These are phyloP conservation scores for Ceratocystis cubensis DNA, from an alignment of 2,329 filamentous ascomycete genomes.

Conservation along the genomic window DNA sequence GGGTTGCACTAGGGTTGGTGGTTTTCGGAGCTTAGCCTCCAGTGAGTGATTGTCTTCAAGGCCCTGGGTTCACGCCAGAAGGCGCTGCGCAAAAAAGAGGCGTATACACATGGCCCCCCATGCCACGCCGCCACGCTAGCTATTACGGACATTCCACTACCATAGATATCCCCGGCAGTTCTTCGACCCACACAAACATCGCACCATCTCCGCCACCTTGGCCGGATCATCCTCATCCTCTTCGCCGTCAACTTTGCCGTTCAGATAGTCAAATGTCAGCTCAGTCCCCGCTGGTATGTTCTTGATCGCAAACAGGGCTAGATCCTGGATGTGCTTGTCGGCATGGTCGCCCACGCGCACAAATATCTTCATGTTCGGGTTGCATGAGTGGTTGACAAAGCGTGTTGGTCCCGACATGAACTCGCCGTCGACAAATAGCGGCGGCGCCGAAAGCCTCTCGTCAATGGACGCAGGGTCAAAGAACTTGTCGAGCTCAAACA, in stretches of 20 bases:
- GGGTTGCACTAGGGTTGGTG: not conserved
- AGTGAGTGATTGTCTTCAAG: too few relatives aligned
- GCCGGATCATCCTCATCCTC: conserved; percentile 32
- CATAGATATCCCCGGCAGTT: conserved; percentile 61
- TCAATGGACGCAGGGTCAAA: conserved; percentile 44
- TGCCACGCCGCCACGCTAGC: not conserved
- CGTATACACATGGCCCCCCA: not conserved
- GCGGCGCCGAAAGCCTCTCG: conserved; percentile 40
- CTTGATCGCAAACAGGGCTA: conserved; percentile 60
- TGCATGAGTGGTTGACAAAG: conserved; percentile 74
- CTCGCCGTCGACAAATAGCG: conserved; percentile 56
- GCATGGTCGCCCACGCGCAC: conserved; percentile 66
- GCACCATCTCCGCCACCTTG: conserved; percentile 40
- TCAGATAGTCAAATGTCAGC: conserved; percentile 69
- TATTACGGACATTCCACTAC: conserved; percentile 29
- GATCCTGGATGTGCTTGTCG: conserved; percentile 60
- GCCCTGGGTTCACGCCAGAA: not conserved
- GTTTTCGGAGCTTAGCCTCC: too few relatives aligned
- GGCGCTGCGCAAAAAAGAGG: not conserved
- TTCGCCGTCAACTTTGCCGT: conserved; percentile 44
- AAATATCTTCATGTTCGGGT: conserved; percentile 68
- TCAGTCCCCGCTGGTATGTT: conserved; percentile 55
- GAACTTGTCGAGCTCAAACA: conserved; percentile 76
- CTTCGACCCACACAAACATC: conserved; percentile 48
- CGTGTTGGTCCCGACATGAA: conserved; percentile 65